A percentile compares a stretch with the other conserved stretches of the same genome.
Conservation (phyloP, 768 basidiomycete species). For the Tricholoma saponaceum region DNA sequence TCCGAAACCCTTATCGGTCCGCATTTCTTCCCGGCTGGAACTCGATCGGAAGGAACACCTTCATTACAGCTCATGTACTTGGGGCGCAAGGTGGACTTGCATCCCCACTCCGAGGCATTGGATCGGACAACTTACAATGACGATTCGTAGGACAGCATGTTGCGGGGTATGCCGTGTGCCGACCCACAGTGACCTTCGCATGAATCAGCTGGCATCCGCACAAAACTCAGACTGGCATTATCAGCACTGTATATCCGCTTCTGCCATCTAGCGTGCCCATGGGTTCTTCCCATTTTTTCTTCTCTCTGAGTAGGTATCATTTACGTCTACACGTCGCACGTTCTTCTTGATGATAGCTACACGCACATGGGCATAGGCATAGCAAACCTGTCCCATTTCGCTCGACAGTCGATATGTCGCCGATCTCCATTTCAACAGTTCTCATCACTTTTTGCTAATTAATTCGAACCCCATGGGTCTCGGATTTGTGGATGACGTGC, state of each 20-base stretch:
- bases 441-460: background rate
- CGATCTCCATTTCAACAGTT: background rate
- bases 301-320: background rate
- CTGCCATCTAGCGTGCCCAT: background rate
- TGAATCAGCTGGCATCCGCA: background rate
- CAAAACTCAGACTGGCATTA: background rate
- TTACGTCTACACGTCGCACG: constrained; percentile 1
- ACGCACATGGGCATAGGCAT: background rate
- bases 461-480: background rate
- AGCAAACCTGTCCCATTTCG: background rate
- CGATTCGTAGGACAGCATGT: background rate
- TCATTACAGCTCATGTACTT: background rate
- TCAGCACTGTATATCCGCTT: constrained; percentile 4
- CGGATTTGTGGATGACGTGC: background rate
- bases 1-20: background rate
- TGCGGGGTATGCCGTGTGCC: background rate
- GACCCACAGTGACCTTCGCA: background rate
- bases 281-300: background rate
- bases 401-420: background rate
- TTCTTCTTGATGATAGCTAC: background rate
- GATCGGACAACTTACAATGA: background rate
- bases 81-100: background rate
- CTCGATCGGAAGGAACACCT: background rate
- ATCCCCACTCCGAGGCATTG: background rate
- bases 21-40: background rate